These are phyloP conservation scores for Raphidocelis subcapitata DNA, from an alignment of 139 green algal species.

Conservation along the genomic window DNA sequence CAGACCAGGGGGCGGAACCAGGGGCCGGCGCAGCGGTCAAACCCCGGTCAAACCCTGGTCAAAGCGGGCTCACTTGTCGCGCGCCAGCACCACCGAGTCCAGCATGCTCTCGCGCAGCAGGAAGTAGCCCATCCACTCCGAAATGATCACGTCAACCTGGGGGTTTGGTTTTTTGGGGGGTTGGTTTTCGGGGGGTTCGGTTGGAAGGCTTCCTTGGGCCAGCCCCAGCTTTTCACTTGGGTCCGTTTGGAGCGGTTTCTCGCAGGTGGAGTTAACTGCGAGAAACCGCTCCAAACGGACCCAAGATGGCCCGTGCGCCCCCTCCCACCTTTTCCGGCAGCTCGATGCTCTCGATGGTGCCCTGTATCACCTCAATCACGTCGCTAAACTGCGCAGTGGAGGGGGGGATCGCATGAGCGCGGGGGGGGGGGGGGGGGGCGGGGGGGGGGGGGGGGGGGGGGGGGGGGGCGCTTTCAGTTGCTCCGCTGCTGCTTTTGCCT, in stretches of 20 bases:
- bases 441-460: too few relatives aligned
- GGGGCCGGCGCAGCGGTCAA: too few relatives aligned
- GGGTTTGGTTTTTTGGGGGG: neutral
- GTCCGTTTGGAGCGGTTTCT: neutral
- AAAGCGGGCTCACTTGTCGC: slow-evolving; percentile 87
- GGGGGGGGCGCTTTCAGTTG: too few relatives aligned
- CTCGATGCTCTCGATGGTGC: slow-evolving; percentile 88
- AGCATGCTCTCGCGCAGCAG: slow-evolving; percentile 96
- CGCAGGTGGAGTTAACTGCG: neutral
- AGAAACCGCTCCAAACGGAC: neutral
- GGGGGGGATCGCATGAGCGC: neutral
- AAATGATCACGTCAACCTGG: slow-evolving; percentile 81
- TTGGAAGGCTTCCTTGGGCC: neutral
- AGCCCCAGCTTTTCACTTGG: neutral
- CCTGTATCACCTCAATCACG: slow-evolving; percentile 93
- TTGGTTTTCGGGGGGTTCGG: neutral
- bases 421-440: too few relatives aligned
- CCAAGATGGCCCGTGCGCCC: neutral
- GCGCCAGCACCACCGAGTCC: slow-evolving; percentile 83
- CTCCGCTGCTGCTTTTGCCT: too few relatives aligned
- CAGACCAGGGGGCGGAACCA: too few relatives aligned
- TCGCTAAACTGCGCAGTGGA: slow-evolving; percentile 55
- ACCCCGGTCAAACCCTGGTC: too few relatives aligned
- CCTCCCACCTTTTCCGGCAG: slow-evolving; percentile 92
- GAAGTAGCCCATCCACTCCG: slow-evolving; percentile 96